Percentiles rank a stretch among this genome's conserved stretches.
Conservation (phyloP, 1,284 basidiomycete species). For the Kalmanozyma brasiliensis region DNA sequence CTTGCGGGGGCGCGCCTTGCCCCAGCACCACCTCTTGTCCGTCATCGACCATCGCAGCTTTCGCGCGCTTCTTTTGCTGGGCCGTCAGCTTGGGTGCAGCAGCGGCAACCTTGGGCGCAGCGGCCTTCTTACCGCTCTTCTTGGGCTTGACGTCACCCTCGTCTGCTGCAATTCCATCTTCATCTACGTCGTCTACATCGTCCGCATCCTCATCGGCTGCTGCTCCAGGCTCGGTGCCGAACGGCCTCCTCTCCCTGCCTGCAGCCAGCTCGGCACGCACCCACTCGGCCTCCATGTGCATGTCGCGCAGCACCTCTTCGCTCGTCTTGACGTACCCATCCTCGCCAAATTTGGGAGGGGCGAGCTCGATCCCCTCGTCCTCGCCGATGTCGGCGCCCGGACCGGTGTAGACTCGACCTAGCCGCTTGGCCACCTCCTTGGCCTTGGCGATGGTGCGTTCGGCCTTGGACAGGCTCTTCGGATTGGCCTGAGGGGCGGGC, state of each 20-base stretch:
- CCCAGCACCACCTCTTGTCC: slow-evolving; percentile 35
- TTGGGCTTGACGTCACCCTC: slow-evolving; percentile 27
- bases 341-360: slow-evolving; percentile 52
- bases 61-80: slow-evolving; percentile 25
- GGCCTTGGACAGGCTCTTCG: slow-evolving; percentile 33
- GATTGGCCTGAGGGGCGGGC: slow-evolving; percentile 15
- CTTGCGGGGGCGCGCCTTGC: slow-evolving; percentile 39
- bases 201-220: slow-evolving; percentile 20
- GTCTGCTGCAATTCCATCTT: slow-evolving; percentile 14
- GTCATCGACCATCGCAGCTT: slow-evolving; percentile 34
- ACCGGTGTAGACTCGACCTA: slow-evolving; percentile 44
- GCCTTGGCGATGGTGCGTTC: slow-evolving; percentile 52
- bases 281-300: slow-evolving; percentile 53
- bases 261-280: slow-evolving; percentile 52
- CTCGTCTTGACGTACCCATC: slow-evolving; percentile 54
- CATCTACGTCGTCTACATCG: slow-evolving; percentile 13
- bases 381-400: slow-evolving; percentile 60
- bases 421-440: slow-evolving; percentile 47
- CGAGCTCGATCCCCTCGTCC: slow-evolving; percentile 52
- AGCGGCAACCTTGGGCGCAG: neutral
- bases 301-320: slow-evolving; percentile 56
- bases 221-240: slow-evolving; percentile 36
- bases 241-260: slow-evolving; percentile 33
- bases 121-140: slow-evolving; percentile 10
- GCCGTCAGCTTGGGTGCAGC: slow-evolving; percentile 8